A percentile compares a stretch with the other conserved stretches of the same genome.
Conservation (phyloP, 1,139 yeast species). For the Taphrina deformans region DNA sequence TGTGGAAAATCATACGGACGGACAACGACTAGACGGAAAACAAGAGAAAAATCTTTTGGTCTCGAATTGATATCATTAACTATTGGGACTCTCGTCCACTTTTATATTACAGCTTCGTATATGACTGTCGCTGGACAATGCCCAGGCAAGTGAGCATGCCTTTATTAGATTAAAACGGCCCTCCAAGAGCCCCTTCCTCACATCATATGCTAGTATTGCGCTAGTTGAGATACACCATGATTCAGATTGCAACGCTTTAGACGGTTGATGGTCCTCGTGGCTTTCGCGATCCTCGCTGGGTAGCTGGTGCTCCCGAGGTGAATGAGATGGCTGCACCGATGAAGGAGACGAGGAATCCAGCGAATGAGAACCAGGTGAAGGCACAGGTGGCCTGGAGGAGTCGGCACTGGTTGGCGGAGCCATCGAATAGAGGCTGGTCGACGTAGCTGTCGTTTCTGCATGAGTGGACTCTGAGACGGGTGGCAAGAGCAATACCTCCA, state of each 20-base stretch:
- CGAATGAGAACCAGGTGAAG: constrained; percentile 84
- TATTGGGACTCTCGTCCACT: not conserved
- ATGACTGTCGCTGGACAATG: not conserved
- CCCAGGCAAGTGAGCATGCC: not conserved
- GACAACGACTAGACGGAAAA: no score
- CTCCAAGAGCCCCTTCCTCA: not conserved
- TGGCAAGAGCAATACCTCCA: constrained; percentile 92
- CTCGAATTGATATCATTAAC: not conserved
- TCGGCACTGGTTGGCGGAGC: constrained; percentile 81
- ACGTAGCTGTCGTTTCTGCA: constrained; percentile 70
- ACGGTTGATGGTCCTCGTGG: constrained; percentile 31
- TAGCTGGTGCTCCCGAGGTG: constrained; percentile 48
- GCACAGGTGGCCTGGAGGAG: constrained; percentile 90
- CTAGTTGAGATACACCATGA: not conserved
- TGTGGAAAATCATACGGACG: no score
- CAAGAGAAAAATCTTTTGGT: not conserved
- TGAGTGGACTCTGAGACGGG: constrained; percentile 80
- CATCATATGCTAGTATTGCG: constrained; percentile 1
- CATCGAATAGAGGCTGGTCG: constrained; percentile 72
- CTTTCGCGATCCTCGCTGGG: constrained; percentile 34
- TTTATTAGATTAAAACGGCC: not conserved
- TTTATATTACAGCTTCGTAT: constrained; percentile 14
- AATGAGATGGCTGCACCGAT: constrained; percentile 54
- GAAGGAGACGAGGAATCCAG: constrained; percentile 68
- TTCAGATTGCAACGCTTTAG: not conserved